phyloP scores from a whole-genome alignment of 305 asterid species.

The Fraxinus dipetala region DNA sequence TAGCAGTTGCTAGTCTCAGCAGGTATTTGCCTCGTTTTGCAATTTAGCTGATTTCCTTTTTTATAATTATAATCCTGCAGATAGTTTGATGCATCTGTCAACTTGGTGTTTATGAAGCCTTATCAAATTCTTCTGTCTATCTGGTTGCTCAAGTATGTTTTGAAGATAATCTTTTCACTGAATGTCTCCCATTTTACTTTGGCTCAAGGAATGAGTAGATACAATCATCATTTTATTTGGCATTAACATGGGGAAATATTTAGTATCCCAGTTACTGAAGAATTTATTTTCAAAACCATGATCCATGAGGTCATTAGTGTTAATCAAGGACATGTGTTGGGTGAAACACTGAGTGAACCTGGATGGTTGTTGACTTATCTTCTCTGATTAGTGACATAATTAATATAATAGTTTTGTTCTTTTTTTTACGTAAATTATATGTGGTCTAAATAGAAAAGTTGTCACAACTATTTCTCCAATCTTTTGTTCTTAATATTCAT shows the following conservation, averaged over 20 bases:
- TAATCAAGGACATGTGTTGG: background rate
- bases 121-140: background rate
- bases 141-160: background rate
- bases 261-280: background rate
- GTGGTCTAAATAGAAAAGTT: background rate
- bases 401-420: background rate
- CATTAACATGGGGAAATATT: background rate
- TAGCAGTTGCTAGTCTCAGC: constrained; percentile 82
- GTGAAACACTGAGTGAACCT: background rate
- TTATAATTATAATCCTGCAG: background rate
- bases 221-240: background rate
- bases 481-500: background rate
- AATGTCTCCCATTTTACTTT: background rate
- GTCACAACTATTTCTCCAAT: constrained; percentile 7
- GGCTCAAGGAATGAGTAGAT: background rate
- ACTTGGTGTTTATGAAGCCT: background rate
- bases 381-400: background rate
- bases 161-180: background rate
- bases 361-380: background rate
- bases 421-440: background rate
- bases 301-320: background rate
- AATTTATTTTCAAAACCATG: background rate
- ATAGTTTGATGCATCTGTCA: background rate
- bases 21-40: constrained; percentile 44
- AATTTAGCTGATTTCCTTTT: background rate